Evolutionary conservation across 768 basidiomycete species (phyloP).

Genomic region (Lactarius sanguifluus): DNA sequence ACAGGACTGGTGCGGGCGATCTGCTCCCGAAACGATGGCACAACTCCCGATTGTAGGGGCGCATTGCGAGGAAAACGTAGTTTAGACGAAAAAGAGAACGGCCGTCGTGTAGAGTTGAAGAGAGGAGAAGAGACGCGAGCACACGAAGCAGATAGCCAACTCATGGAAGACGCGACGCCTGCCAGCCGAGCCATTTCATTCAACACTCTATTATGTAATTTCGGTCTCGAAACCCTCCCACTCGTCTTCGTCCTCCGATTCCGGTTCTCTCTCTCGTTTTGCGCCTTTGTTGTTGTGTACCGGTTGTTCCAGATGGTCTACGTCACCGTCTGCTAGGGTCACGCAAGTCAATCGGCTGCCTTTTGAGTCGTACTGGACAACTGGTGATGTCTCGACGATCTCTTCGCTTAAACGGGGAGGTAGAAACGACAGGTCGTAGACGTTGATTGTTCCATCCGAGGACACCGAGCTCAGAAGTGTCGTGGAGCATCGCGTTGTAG

Average conservation of each 20-base stretch:
- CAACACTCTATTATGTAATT: not conserved
- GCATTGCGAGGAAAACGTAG: constrained; percentile 19
- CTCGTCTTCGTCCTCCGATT: constrained; percentile 34
- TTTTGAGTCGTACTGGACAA: constrained; percentile 77
- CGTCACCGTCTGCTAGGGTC: constrained; percentile 52
- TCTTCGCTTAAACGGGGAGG: constrained; percentile 25
- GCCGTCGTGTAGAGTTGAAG: constrained; percentile 16
- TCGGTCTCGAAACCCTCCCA: not conserved
- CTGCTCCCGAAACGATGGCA: constrained; percentile 40
- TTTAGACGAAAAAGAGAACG: constrained; percentile 20
- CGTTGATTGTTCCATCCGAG: constrained; percentile 82
- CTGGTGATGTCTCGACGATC: constrained; percentile 48
- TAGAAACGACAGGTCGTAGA: constrained; percentile 69
- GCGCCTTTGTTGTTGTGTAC: constrained; percentile 32
- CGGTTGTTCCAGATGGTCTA: constrained; percentile 7
- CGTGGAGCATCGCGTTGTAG: constrained; percentile 42
- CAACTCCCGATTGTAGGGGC: constrained; percentile 3
- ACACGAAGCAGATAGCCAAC: constrained; percentile 19
- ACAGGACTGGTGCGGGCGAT: constrained; percentile 36
- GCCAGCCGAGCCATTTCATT: not conserved
- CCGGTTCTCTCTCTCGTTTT: constrained; percentile 42
- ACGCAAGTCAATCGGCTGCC: constrained; percentile 82
- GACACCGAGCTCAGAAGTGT: constrained; percentile 76
- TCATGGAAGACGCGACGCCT: constrained; percentile 15
- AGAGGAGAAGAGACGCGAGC: not conserved